Evolutionary conservation across 257 asterid species (phyloP), one percentile per base, ranked within the genome.

Genomic region (Solanum bukasovii): DNA sequence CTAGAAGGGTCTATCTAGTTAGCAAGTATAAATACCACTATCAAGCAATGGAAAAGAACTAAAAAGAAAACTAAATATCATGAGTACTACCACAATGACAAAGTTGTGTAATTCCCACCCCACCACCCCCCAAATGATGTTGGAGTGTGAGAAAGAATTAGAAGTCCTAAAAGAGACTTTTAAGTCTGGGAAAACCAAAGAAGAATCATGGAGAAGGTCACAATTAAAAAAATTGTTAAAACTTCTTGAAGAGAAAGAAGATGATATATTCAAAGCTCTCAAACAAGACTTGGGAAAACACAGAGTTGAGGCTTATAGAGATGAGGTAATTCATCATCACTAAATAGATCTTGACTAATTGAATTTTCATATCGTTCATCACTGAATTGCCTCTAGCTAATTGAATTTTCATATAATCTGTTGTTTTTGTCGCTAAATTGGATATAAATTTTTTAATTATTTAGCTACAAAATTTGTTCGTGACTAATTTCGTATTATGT

Each of bases 221-320:
- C 99, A 96, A 81, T 92, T 96, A 1, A 86, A 92, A 65, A 93
- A 75, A 10, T 83, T 96, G 87, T 91, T 90, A 1, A 44, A 70
- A 59, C 87, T 96, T 23, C 92, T 96, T 27, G 73, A 77, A 84
- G 93, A 95, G 63, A 90, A 90, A 88, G 97, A 96, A 87, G 93
- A 92, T 65, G 94, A 88, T 23, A 92, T 96, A 0, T 77, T 82
- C 59, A 42, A 20, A 29, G 98, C 99, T 21, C 96, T 96, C n/a
- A 40, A 85, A 34, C 92, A 92, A 49, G 99, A 96, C 84, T 73
- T 96, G 87, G 98, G 98, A 3, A 96, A 96, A 87, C 99, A 95
- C 90, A 89, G 87, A 1, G 88, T 84, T 12, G 99, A 96, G 87
- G 91, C 98, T 8, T 96, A 83, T 31, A 92, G 97, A 87, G 99